A percentile compares a stretch with the other conserved stretches of the same genome.
These are phyloP conservation scores for Saccharata proteae DNA, from an alignment of 2,329 filamentous ascomycete species.

Conservation along the genomic window DNA sequence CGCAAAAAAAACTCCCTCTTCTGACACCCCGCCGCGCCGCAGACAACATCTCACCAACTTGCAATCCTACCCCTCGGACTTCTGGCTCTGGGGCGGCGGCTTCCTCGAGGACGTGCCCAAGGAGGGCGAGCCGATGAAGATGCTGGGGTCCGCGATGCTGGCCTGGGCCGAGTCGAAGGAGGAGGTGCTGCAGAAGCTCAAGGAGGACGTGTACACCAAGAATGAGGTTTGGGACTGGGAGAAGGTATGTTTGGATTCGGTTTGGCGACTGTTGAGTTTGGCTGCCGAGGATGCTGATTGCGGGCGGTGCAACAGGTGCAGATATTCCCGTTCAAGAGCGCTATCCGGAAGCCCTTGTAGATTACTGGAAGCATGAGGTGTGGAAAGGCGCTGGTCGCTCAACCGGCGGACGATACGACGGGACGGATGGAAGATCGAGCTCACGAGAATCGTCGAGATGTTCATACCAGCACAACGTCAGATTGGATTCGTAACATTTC, in stretches of 20 bases:
- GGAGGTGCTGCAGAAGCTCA: slow-evolving; percentile 54
- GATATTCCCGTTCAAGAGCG: slow-evolving; percentile 37
- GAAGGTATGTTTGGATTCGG: slow-evolving; percentile 21
- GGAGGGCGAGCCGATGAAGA: slow-evolving; percentile 52
- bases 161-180: slow-evolving; percentile 54
- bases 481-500: background rate
- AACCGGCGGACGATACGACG: too few species aligned
- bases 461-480: too few species aligned
- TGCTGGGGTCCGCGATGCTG: slow-evolving; percentile 63
- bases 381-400: too few species aligned
- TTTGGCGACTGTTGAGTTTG: background rate
- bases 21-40: too few species aligned
- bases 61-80: slow-evolving; percentile 41
- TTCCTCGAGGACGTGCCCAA: slow-evolving; percentile 54
- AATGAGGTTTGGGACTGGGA: slow-evolving; percentile 64
- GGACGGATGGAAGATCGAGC: background rate
- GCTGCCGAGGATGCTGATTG: slow-evolving; percentile 3
- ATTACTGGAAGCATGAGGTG: slow-evolving; percentile 1
- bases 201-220: slow-evolving; percentile 59
- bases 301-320: slow-evolving; percentile 17
- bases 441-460: background rate
- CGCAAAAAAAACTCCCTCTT: background rate
- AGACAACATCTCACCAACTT: slow-evolving; percentile 47
- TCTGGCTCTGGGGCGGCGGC: slow-evolving; percentile 55
- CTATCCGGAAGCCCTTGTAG: slow-evolving; percentile 31